A percentile compares a stretch with the other conserved stretches of the same genome.
These are phyloP conservation scores for Pseudogymnoascus sp. DNA, from an alignment of 2,329 filamentous ascomycete species.

Conservation along the genomic window DNA sequence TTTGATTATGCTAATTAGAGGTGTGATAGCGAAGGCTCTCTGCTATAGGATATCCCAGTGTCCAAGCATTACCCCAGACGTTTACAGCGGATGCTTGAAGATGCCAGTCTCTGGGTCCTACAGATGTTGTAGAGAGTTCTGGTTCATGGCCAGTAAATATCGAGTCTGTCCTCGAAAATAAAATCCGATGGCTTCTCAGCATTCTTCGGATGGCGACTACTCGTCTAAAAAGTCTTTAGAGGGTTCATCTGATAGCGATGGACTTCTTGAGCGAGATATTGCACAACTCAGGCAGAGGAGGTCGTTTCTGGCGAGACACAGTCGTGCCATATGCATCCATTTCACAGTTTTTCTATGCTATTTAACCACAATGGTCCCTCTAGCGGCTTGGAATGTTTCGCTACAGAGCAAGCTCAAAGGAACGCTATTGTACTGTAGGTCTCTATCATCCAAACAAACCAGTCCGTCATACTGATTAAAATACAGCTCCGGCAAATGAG, in stretches of 20 bases:
- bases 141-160: neutral
- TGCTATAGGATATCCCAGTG: too few relatives aligned
- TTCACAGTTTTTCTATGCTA: neutral
- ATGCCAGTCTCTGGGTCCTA: neutral
- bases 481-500: neutral
- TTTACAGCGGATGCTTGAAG: neutral
- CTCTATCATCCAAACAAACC: neutral
- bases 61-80: neutral
- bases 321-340: neutral
- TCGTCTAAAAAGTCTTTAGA: neutral
- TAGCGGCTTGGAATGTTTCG: neutral
- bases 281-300: neutral
- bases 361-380: neutral
- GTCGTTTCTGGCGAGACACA: neutral
- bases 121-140: neutral
- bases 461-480: neutral
- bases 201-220: neutral
- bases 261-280: neutral
- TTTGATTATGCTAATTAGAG: too few relatives aligned
- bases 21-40: too few relatives aligned
- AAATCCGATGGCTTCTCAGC: neutral
- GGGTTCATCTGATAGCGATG: neutral
- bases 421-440: neutral
- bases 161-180: neutral
- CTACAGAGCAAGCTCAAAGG: neutral